Base-by-base conservation (phyloP, 2,329 filamentous ascomycete genomes). In the Plenodomus tracheiphilus region DNA sequence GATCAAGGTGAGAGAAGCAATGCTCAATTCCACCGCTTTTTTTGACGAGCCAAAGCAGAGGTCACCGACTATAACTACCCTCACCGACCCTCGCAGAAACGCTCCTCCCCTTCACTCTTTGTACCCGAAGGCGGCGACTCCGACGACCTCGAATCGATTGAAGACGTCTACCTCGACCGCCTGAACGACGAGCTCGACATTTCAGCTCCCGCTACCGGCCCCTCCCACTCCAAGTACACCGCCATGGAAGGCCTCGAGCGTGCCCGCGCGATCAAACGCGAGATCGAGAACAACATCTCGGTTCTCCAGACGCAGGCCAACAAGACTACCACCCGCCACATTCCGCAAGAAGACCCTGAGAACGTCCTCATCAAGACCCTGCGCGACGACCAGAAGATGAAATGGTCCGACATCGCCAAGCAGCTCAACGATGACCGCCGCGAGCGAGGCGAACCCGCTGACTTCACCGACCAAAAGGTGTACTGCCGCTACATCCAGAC, bases 401-500 rank as follows among this genome's bases (percentile, higher is more conserved):
- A 36, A 2, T 74, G 70, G 68, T 44, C 28, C 66, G 56, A 52
- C 2, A 70, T 73, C 34, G 58, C 59, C 8, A 41, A 49, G 10
- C 28, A 49, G 6, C 56, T 73, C 38, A 72, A 71, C 49, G 32
- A 54, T 7, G 37, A 51, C 34, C 64, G 68, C 32, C 28, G 42
- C 16, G 38, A 48, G 17, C 41, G 34, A 16, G 59, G 58, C 11
- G 55, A 60, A 39, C 35, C 54, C 1, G 47, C 51, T 2, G 53
- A 46, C 21, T 59, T 63, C 41, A 74, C 69, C 17, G 47, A 57
- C 2, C 53, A 64, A 1, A 61, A 66, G 0, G 65, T 71, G n/a
- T 75, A 75, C 54, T 58, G 58, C 8, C 70, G 71, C 43, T 74
- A 69, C 54, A 62, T 72, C 19, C 65, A 67, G 39, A 68, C 63